A percentile compares a stretch with the other conserved stretches of the same genome.
These are phyloP conservation scores for Fragaria iinumae DNA, from an alignment of 306 rosid genomes.

Conservation along the genomic window DNA sequence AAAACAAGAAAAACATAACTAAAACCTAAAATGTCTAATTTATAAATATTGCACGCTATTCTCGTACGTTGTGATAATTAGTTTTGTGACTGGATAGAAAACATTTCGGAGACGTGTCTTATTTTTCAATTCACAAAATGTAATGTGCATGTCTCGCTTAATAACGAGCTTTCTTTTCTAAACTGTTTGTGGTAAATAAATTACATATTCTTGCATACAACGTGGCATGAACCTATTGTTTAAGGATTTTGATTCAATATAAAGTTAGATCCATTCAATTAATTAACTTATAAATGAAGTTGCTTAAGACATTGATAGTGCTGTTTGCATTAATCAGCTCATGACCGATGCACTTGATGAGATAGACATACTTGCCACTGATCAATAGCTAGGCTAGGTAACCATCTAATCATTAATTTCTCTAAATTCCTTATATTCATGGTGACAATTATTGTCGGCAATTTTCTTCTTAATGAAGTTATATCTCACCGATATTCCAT, in stretches of 20 bases:
- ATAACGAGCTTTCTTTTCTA: no score
- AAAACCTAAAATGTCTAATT: not conserved
- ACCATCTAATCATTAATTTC: not conserved
- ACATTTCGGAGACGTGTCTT: no score
- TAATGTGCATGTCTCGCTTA: no score
- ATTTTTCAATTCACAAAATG: no score
- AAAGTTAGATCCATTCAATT: not conserved
- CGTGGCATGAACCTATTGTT: not conserved
- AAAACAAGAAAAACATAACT: not conserved
- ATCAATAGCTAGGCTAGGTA: not conserved
- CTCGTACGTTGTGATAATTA: no score
- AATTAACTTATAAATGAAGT: conserved; percentile 9
- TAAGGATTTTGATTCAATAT: not conserved
- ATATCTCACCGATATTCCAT: not conserved
- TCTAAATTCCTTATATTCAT: not conserved
- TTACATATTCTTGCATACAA: no score
- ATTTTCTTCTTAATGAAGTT: not conserved
- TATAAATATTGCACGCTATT: no score
- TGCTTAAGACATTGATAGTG: conserved; percentile 1
- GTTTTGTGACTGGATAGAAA: not conserved
- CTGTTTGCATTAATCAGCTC: not conserved
- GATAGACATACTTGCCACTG: not conserved
- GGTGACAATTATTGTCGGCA: not conserved
- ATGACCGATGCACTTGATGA: conserved; percentile 2
- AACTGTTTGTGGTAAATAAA: no score